Base-by-base conservation (phyloP, 306 rosid genomes). In the Castanea crenata region DNA sequence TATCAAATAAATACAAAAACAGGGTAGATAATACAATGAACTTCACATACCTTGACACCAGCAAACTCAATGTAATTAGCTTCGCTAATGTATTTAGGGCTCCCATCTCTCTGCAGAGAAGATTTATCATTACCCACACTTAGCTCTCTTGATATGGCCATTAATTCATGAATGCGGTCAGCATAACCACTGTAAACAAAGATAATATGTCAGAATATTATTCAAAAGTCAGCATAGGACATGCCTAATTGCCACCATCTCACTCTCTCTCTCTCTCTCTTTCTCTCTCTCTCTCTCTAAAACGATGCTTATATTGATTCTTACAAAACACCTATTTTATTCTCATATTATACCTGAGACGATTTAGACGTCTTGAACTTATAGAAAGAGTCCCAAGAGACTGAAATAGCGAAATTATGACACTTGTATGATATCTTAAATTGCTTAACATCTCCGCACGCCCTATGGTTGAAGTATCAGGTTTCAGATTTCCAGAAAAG, bases 371-470 rank as follows among this genome's bases (percentile, higher is more conserved):
- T 75, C 98, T 89, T 79, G 98, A 89, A 85, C 99, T 93, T 78
- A 93, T 90, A 73, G 99, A 93, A 73, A 96, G 98, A 71, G 98
- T 91, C 83, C 97, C 97, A 64, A 96, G 87, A 74, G 99, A 96
- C 88, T 93, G 98, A 83, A 93, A 96, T 77, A 96, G 82, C 68
- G 99, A 96, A 72, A 93, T 87, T 67, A 96, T 91, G 82, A 96
- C 99, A 83, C 99, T 96, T 6, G 99, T 96, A 82, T 96, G 99
- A 86, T 96, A 96, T 93, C 99, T 93, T 71, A 96, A 87, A 83
- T 96, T 96, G 92, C 99, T 96, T 70, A 96, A 87, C 99, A 96
- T 96, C 93, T 93, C 96, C 6, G 99, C 99, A 29, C 99, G 98
- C 79, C 96, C 99, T 86, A 96, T 85, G 79, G 97, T 96, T 89